Conservation (phyloP, 805 yeast genomes). For the Isabelozyma pseudorhagii region DNA sequence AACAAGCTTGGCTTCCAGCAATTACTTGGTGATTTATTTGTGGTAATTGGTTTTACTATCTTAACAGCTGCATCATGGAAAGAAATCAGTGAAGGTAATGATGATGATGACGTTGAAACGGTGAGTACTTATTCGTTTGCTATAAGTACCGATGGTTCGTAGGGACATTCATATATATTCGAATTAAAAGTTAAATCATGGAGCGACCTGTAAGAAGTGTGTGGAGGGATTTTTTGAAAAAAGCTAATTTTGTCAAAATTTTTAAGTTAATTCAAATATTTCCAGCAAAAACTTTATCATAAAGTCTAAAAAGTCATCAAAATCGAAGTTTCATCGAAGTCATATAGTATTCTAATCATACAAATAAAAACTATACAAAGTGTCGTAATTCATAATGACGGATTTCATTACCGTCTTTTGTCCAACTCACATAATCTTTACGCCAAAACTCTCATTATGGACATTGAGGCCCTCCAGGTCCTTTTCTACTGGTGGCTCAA, state of each 20-base stretch:
- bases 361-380: too few relatives aligned
- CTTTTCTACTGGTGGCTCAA: not conserved
- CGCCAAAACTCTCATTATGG: not conserved
- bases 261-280: too few relatives aligned
- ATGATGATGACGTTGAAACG: constrained; percentile 41
- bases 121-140: constrained; percentile 43
- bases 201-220: too few relatives aligned
- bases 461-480: not conserved
- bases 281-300: too few relatives aligned
- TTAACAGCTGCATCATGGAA: constrained; percentile 65
- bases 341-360: too few relatives aligned
- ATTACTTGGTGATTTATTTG: constrained; percentile 64
- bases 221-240: too few relatives aligned
- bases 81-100: constrained; percentile 53
- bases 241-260: too few relatives aligned
- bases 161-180: not conserved
- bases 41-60: constrained; percentile 65
- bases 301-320: too few relatives aligned
- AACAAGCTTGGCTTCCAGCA: constrained; percentile 54
- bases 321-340: too few relatives aligned
- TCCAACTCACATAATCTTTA: not conserved
- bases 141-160: constrained; percentile 20
- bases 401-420: not conserved
- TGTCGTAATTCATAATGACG: not conserved
- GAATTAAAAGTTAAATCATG: too few relatives aligned